These are phyloP conservation scores for Arctium minus DNA, from an alignment of 129 eudicot species.

Conservation along the genomic window DNA sequence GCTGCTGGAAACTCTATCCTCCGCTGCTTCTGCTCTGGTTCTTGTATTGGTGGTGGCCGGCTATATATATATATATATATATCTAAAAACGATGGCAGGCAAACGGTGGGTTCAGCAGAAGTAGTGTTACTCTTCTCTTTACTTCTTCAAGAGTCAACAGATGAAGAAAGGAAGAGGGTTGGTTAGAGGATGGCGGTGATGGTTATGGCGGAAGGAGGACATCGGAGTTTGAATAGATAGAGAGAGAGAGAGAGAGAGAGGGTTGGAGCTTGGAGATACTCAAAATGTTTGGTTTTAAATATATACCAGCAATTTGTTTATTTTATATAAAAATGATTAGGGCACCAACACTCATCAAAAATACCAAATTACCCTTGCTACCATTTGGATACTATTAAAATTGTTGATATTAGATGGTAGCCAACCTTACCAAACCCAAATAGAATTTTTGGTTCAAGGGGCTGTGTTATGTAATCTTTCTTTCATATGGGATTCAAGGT, in stretches of 20 bases:
- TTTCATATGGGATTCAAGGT: no score
- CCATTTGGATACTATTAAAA: no score
- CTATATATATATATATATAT: no score
- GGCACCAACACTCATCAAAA: conserved; percentile 20
- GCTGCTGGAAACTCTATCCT: conserved; percentile 8
- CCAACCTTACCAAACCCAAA: no score
- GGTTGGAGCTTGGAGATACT: conserved; percentile 29
- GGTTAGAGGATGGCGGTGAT: neutral
- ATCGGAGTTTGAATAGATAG: conserved; percentile 23
- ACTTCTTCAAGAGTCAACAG: conserved; percentile 6
- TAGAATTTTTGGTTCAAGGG: no score
- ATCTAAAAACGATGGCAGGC: neutral
- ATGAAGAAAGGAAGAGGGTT: neutral
- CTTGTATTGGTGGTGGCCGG: neutral
- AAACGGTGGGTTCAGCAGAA: neutral
- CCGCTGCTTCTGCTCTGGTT: conserved; percentile 19
- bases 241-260: neutral
- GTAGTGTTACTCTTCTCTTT: neutral
- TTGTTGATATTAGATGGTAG: no score
- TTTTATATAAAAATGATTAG: conserved; percentile 23
- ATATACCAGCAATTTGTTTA: conserved; percentile 16
- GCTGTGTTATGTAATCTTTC: no score
- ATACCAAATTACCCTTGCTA: conserved; percentile 28
- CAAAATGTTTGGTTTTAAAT: conserved; percentile 45
- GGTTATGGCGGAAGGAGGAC: conserved; percentile 22